Evolutionary conservation across 805 yeast genomes (phyloP), one percentile per base, ranked within the genome.

Genomic region (Wickerhamomyces ciferrii): DNA sequence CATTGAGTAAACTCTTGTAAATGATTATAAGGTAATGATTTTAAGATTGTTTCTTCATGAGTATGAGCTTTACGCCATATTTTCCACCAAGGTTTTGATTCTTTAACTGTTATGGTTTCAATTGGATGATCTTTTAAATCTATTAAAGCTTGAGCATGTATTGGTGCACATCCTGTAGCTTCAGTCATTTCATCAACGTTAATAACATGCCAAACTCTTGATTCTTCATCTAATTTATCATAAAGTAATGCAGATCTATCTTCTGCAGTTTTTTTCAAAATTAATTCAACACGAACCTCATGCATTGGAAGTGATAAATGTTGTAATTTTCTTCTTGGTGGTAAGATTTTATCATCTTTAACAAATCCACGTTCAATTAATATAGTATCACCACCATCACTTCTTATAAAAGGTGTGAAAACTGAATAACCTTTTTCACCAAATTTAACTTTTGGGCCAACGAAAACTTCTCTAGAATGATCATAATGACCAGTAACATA

Each of bases 311-410:
- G 60, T 1, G 95, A 82, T 48, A 87, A 69, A 61, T 86, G 89
- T 20, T 78, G 75, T 47, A 91, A 71, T 13, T 66, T 66, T 79
- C 86, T 55, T 53, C 71, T 53, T 47, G 73, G 48, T 72, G 96
- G 83, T n/a, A 68, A 63, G 2, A 70, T 62, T 66, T 79, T 79
- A 14, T 80, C 86, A 53, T 85, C 89, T 23, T 79, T 69, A 41
- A 94, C 80, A 96, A 97, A 94, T 15, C 99, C 99, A 53, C 99
- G 77, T 62, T 88, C 95, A 25, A 94, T 76, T 45, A 94, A 69
- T 17, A 94, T 70, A 44, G 87, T 91, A 42, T 83, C 77, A 2
- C 90, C 94, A 21, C 89, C 87, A 50, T 79, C 81, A 4, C 79
- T 69, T 49, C 96, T 78, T 21, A 80, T 75, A 56, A 94, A 79